Conservation (phyloP, 495 filamentous ascomycete species). For the Aspergillus conjunctus region DNA sequence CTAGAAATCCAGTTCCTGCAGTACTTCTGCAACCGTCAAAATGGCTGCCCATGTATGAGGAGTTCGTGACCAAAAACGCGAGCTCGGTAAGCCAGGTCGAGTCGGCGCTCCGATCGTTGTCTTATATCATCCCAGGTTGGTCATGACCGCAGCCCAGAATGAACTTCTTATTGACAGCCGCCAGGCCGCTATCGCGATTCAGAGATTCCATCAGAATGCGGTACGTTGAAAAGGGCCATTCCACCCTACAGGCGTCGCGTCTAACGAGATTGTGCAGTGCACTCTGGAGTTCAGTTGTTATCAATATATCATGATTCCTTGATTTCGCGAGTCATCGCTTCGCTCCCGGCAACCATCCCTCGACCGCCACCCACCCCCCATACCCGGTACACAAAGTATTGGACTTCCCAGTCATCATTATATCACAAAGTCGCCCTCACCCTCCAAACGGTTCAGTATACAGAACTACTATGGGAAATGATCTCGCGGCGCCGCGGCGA, state of each 20-base stretch:
- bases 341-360: conserved; percentile 46
- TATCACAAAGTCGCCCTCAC: conserved; percentile 78
- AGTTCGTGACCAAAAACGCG: conserved; percentile 93
- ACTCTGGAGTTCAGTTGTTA: conserved; percentile 83
- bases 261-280: conserved; percentile 51
- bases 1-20: conserved; percentile 34
- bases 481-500: conserved; percentile 83
- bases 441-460: conserved; percentile 89
- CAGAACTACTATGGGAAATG: conserved; percentile 86
- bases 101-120: conserved; percentile 83
- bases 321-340: conserved; percentile 65
- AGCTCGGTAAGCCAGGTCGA: conserved; percentile 92
- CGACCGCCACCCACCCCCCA: conserved; percentile 67
- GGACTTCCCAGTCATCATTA: conserved; percentile 70
- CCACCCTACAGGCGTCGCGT: conserved; percentile 3
- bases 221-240: conserved; percentile 39
- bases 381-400: conserved; percentile 88
- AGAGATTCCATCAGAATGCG: conserved; percentile 89
- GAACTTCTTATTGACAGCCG: conserved; percentile 4
- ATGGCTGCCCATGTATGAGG: conserved; percentile 79
- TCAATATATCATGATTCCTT: conserved; percentile 94
- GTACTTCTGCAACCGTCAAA: conserved; percentile 62
- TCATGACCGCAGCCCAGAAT: not conserved
- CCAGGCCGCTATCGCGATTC: conserved; percentile 88
- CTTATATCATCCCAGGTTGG: conserved; percentile 91